Conservation (phyloP, 2,329 filamentous ascomycete species). For the Alternaria conjuncta region DNA sequence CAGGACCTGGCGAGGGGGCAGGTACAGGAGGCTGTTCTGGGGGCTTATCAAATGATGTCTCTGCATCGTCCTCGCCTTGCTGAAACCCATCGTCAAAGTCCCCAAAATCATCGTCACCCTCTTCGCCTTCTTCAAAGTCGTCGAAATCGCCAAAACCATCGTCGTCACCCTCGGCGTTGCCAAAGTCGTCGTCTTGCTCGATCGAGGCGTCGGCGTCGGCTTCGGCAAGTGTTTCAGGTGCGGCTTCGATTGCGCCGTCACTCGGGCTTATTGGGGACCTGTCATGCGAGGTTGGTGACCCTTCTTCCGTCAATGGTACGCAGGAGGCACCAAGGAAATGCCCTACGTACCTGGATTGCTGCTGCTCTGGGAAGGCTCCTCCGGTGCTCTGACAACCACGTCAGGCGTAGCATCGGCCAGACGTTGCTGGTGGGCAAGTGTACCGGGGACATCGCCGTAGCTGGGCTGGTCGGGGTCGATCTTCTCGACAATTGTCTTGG, state of each 20-base stretch:
- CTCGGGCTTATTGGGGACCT: conserved; percentile 57
- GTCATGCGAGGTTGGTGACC: conserved; percentile 60
- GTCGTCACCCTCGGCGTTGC: conserved; percentile 60
- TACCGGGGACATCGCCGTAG: conserved; percentile 68
- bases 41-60: conserved; percentile 49
- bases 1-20: conserved; percentile 54
- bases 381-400: conserved; percentile 58
- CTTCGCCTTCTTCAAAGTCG: conserved; percentile 63
- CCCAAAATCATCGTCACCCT: conserved; percentile 55
- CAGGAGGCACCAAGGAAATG: conserved; percentile 52
- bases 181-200: conserved; percentile 16
- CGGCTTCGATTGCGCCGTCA: conserved; percentile 26
- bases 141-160: conserved; percentile 64
- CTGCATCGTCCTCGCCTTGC: conserved; percentile 47
- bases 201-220: conserved; percentile 9
- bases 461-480: conserved; percentile 63
- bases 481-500: conserved; percentile 67
- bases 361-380: conserved; percentile 51
- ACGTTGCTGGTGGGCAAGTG: conserved; percentile 62
- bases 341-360: conserved; percentile 63
- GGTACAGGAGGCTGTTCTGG: conserved; percentile 48
- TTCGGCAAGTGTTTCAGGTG: background rate
- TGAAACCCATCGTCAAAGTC: conserved; percentile 59
- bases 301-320: conserved; percentile 68
- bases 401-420: conserved; percentile 67